phyloP scores from a whole-genome alignment of 192 early-diverging fungal species.

The Backusella tarrabulga region DNA sequence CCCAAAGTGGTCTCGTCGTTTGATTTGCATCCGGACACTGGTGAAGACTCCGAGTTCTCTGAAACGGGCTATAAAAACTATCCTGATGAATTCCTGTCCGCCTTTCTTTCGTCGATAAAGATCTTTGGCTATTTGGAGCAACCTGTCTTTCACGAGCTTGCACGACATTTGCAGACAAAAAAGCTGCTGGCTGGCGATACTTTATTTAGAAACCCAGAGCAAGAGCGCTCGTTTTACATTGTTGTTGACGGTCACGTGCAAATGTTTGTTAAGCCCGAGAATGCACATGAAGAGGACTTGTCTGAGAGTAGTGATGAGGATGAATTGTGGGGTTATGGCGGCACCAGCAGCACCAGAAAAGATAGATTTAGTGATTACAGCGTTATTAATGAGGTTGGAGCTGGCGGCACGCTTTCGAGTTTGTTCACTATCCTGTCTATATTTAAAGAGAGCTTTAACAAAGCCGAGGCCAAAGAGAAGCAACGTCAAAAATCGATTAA shows the following conservation, averaged over 20 bases:
- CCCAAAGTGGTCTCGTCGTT: slow-evolving; percentile 49
- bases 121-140: slow-evolving; percentile 97
- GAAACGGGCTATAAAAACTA: slow-evolving; percentile 41
- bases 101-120: slow-evolving; percentile 84
- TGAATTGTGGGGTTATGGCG: slow-evolving; percentile 13
- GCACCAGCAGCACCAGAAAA: slow-evolving; percentile 15
- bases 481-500: background rate
- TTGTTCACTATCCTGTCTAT: slow-evolving; percentile 90
- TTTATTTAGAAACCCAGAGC: slow-evolving; percentile 63
- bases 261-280: slow-evolving; percentile 73
- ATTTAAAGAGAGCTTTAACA: slow-evolving; percentile 76
- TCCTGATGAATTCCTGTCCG: slow-evolving; percentile 76
- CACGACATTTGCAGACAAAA: slow-evolving; percentile 82
- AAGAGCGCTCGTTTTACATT: slow-evolving; percentile 87
- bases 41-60: slow-evolving; percentile 50
- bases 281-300: slow-evolving; percentile 22
- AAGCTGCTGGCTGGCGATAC: slow-evolving; percentile 73
- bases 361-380: slow-evolving; percentile 55
- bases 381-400: slow-evolving; percentile 84
- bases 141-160: slow-evolving; percentile 95
- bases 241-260: slow-evolving; percentile 95
- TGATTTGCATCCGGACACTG: slow-evolving; percentile 75
- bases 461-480: slow-evolving; percentile 48
- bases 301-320: slow-evolving; percentile 39
- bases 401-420: slow-evolving; percentile 89